phyloP scores from a whole-genome alignment of 1,284 basidiomycete genomes.

The Irpex sp. region DNA sequence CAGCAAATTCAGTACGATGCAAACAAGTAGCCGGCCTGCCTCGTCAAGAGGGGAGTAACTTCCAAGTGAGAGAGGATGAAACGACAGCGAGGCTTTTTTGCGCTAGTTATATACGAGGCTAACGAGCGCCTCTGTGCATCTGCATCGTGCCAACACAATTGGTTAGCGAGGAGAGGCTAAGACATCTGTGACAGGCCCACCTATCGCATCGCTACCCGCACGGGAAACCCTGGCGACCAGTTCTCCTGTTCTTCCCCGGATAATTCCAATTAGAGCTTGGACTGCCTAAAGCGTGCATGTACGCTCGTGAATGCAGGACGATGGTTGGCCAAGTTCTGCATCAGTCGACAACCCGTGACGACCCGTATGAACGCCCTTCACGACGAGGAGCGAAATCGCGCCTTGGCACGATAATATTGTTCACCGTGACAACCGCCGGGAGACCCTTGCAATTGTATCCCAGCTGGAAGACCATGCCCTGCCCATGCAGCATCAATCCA shows the following conservation, averaged over 20 bases:
- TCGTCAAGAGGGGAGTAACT: slow-evolving; percentile 13
- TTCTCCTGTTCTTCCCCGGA: background rate
- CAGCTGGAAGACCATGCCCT: too few relatives aligned
- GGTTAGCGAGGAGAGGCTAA: background rate
- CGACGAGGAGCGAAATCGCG: too few relatives aligned
- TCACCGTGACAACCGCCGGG: too few relatives aligned
- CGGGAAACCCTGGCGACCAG: background rate
- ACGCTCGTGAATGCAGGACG: background rate
- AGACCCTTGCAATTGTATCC: too few relatives aligned
- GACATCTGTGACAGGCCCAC: background rate
- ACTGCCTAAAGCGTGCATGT: background rate
- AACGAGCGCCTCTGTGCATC: background rate
- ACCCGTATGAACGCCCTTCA: too few relatives aligned
- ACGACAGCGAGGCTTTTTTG: background rate
- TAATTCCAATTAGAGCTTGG: background rate
- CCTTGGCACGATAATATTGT: too few relatives aligned
- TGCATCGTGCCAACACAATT: background rate
- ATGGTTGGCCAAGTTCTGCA: background rate
- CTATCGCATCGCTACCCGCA: background rate
- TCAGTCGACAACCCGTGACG: too few relatives aligned
- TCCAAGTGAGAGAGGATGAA: slow-evolving; percentile 7
- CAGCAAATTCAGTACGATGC: slow-evolving; percentile 6
- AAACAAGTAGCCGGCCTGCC: slow-evolving; percentile 7
- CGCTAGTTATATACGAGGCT: slow-evolving; percentile 3
- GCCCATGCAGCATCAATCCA: too few relatives aligned